Conservation (phyloP, 2,329 filamentous ascomycete species). For the Hypoxylon sp. region DNA sequence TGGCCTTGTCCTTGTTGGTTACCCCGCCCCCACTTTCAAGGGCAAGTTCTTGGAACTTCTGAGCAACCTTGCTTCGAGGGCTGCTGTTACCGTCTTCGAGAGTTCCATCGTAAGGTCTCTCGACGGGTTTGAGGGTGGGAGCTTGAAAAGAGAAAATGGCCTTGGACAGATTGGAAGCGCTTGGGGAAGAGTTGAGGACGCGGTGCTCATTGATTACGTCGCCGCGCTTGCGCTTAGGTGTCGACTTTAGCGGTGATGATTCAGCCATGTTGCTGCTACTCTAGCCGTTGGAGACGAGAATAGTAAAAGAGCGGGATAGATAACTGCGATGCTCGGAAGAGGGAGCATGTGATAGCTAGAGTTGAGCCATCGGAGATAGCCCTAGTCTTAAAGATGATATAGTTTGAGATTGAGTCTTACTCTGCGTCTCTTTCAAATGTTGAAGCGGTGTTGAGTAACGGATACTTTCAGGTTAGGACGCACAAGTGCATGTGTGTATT, state of each 20-base stretch:
- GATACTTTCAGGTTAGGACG: neutral
- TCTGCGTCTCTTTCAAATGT: conserved; percentile 1
- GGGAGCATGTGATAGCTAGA: conserved; percentile 17
- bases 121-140: conserved; percentile 42
- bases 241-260: conserved; percentile 46
- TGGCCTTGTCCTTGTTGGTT: conserved; percentile 40
- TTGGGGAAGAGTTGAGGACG: conserved; percentile 48
- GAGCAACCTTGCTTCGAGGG: conserved; percentile 65
- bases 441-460: conserved; percentile 5
- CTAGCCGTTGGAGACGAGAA: neutral
- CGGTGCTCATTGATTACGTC: conserved; percentile 50
- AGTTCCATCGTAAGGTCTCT: conserved; percentile 40
- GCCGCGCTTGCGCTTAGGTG: conserved; percentile 63
- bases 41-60: conserved; percentile 65
- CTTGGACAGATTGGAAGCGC: conserved; percentile 39
- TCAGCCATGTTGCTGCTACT: conserved; percentile 41
- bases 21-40: conserved; percentile 63
- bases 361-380: conserved; percentile 19
- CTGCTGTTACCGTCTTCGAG: conserved; percentile 63
- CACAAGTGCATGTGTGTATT: conserved; percentile 9
- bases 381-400: conserved; percentile 2
- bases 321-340: conserved; percentile 3
- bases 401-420: neutral
- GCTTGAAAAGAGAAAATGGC: conserved; percentile 61
- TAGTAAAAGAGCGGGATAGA: conserved; percentile 1